These are phyloP conservation scores for Simplicillium aogashimaense DNA, from an alignment of 2,329 filamentous ascomycete genomes.

Conservation along the genomic window DNA sequence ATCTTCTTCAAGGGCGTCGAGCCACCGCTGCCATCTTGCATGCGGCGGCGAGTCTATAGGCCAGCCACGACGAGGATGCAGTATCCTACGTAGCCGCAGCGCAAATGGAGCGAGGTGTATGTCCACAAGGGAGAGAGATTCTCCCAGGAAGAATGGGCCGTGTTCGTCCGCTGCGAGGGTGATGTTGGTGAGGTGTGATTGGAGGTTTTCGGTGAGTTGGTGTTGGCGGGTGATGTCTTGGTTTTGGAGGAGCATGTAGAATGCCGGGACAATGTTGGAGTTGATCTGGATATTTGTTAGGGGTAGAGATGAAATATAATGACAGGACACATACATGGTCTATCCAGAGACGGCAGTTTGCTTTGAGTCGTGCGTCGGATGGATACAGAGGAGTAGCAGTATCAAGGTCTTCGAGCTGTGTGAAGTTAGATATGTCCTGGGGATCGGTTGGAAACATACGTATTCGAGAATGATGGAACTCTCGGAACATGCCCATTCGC, in stretches of 20 bases:
- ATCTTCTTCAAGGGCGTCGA: slow-evolving; percentile 57
- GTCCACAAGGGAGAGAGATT: slow-evolving; percentile 53
- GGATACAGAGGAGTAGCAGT: slow-evolving; percentile 53
- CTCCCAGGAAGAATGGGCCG: slow-evolving; percentile 59
- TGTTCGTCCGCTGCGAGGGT: slow-evolving; percentile 37
- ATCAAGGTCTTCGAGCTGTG: slow-evolving; percentile 63
- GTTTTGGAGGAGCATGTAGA: slow-evolving; percentile 64
- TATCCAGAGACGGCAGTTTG: slow-evolving; percentile 69
- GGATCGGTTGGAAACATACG: slow-evolving; percentile 29
- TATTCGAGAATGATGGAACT: slow-evolving; percentile 81
- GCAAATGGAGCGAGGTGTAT: slow-evolving; percentile 70
- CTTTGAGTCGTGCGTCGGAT: slow-evolving; percentile 52
- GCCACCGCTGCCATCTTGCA: slow-evolving; percentile 59
- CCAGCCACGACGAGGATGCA: slow-evolving; percentile 58
- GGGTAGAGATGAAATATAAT: not conserved
- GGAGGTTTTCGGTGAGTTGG: slow-evolving; percentile 50
- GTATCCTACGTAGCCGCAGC: slow-evolving; percentile 54
- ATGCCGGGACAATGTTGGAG: slow-evolving; percentile 62
- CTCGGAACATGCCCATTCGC: slow-evolving; percentile 74
- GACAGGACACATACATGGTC: slow-evolving; percentile 55
- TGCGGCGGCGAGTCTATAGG: slow-evolving; percentile 49
- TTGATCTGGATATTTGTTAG: slow-evolving; percentile 47
- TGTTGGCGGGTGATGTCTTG: slow-evolving; percentile 50
- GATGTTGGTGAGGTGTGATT: slow-evolving; percentile 47
- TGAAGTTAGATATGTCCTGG: too few species aligned